Conservation (phyloP, 192 early-diverging fungal species). For the Martensiomyces pterosporus region DNA sequence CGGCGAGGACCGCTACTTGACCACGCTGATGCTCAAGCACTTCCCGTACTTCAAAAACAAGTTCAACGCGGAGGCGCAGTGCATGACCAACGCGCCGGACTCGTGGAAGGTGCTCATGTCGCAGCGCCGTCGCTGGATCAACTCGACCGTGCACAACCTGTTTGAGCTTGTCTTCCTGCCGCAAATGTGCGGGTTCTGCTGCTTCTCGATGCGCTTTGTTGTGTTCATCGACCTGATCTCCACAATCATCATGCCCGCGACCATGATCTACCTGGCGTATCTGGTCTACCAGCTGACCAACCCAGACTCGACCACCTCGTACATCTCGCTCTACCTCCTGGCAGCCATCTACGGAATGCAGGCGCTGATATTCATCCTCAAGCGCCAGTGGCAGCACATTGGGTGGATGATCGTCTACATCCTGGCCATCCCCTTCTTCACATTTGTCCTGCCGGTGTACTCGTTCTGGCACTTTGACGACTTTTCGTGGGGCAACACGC, state of each 20-base stretch:
- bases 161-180: constrained; percentile 88
- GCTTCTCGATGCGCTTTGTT: constrained; percentile 96
- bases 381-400: constrained; percentile 87
- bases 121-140: constrained; percentile 99
- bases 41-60: constrained; percentile 92
- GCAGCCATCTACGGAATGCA: constrained; percentile 87
- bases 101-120: constrained; percentile 91
- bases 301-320: constrained; percentile 60
- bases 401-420: constrained; percentile 98
- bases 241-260: constrained; percentile 89
- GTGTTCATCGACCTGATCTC: constrained; percentile 92
- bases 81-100: constrained; percentile 90
- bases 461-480: constrained; percentile 99
- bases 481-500: constrained; percentile 98
- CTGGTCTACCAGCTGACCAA: constrained; percentile 63
- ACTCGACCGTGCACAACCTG: constrained; percentile 98
- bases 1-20: constrained; percentile 98
- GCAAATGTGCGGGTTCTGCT: constrained; percentile 96
- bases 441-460: constrained; percentile 78
- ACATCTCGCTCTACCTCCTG: constrained; percentile 79
- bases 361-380: constrained; percentile 80
- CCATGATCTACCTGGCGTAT: constrained; percentile 85
- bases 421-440: constrained; percentile 84
- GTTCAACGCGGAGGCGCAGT: constrained; percentile 90
- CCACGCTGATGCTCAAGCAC: constrained; percentile 90